phyloP scores from a whole-genome alignment of 2,329 filamentous ascomycete species.

The Beauveria caledonica region DNA sequence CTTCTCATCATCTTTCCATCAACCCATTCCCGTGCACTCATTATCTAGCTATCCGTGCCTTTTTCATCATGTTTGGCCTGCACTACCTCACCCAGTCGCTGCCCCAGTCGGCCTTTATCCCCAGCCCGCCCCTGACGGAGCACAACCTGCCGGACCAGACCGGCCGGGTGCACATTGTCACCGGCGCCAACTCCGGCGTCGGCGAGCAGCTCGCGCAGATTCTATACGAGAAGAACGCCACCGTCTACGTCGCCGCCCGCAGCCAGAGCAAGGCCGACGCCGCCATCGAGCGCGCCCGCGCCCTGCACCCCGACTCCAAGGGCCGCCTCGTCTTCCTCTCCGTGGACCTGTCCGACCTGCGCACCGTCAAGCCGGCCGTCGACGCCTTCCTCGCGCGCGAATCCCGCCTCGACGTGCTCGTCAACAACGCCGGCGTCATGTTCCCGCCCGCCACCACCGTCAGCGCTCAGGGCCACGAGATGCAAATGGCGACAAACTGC shows the following conservation, averaged over 20 bases:
- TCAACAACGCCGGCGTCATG: constrained; percentile 32
- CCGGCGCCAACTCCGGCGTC: constrained; percentile 26
- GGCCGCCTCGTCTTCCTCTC: constrained; percentile 30
- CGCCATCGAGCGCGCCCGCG: constrained; percentile 32
- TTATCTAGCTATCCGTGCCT: background rate
- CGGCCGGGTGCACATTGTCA: constrained; percentile 39
- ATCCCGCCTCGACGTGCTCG: constrained; percentile 24
- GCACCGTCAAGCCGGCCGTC: constrained; percentile 20
- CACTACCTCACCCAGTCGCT: constrained; percentile 10
- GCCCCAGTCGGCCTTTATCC: constrained; percentile 8
- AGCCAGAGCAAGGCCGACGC: constrained; percentile 29
- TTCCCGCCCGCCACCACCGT: constrained; percentile 24
- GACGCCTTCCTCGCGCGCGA: constrained; percentile 15
- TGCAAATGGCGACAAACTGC: constrained; percentile 30
- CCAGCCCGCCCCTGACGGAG: constrained; percentile 5
- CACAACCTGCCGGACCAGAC: constrained; percentile 9
- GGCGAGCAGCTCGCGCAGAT: constrained; percentile 41
- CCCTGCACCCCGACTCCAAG: constrained; percentile 21
- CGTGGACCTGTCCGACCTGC: constrained; percentile 30
- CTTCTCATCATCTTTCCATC: too few species aligned
- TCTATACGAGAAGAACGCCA: constrained; percentile 42
- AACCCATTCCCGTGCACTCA: background rate
- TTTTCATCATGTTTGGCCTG: constrained; percentile 1
- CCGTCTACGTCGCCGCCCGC: constrained; percentile 42
- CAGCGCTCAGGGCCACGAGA: constrained; percentile 28